Percentiles rank a stretch among this genome's conserved stretches.
These are phyloP conservation scores for Phyllosticta citriasiana DNA, from an alignment of 2,329 filamentous ascomycete genomes.

Conservation along the genomic window DNA sequence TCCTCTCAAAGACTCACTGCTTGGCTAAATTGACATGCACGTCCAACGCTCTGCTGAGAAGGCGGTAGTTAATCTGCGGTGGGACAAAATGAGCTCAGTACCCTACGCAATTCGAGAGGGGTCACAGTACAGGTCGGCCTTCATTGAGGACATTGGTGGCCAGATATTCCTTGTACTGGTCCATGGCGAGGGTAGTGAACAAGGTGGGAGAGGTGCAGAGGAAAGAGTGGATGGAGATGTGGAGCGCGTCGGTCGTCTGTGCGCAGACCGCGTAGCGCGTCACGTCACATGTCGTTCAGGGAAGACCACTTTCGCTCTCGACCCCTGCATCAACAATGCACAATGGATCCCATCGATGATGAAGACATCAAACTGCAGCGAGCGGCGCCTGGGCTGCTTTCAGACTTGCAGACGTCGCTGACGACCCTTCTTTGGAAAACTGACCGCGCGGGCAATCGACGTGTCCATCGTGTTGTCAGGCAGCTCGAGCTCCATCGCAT, in stretches of 20 bases:
- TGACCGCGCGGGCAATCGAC: slow-evolving; percentile 14
- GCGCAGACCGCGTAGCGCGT: slow-evolving; percentile 4
- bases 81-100: slow-evolving; percentile 11
- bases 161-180: slow-evolving; percentile 59
- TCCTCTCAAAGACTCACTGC: slow-evolving; percentile 47
- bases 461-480: slow-evolving; percentile 29
- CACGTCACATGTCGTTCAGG: slow-evolving; percentile 4
- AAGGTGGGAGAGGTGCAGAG: neutral
- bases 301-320: neutral
- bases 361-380: slow-evolving; percentile 37
- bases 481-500: slow-evolving; percentile 31
- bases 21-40: slow-evolving; percentile 84
- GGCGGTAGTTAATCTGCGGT: slow-evolving; percentile 71
- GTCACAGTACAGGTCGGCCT: slow-evolving; percentile 53
- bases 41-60: slow-evolving; percentile 71
- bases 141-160: slow-evolving; percentile 69
- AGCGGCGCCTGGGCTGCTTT: slow-evolving; percentile 28
- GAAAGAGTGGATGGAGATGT: neutral
- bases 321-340: neutral
- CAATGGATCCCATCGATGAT: slow-evolving; percentile 32
- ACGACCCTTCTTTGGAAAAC: slow-evolving; percentile 29
- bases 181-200: slow-evolving; percentile 26
- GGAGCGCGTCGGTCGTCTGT: slow-evolving; percentile 2
- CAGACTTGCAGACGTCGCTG: slow-evolving; percentile 22
- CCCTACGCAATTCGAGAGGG: neutral